Base-by-base conservation (phyloP, 164 flowering plant genomes). In the Umbellularia californica region DNA sequence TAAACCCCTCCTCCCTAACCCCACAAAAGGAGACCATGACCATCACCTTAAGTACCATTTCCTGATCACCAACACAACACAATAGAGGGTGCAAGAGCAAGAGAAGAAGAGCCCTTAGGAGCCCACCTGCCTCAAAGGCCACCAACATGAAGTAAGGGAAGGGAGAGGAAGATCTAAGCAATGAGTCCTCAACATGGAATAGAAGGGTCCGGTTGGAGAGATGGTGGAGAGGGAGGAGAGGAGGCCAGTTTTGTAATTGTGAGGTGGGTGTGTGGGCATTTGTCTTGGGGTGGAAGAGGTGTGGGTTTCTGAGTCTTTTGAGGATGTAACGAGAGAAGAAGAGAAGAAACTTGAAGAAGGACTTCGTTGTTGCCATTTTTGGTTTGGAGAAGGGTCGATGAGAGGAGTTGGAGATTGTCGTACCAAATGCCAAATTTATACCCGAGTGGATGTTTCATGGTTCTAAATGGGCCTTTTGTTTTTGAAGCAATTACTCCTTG, bases 101-200 rank as follows among this genome's bases (percentile, higher is more conserved):
- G n/a, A 90, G 75, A 15, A 86, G 11, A 11, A 90, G 70, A 2
- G 89, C 87, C 68, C 97, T 85, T 0, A 89, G 2, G 0, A 77
- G 55, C 69, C 94, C 77, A 22, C 92, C 94, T 15, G 84, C 90
- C 77, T 90, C 94, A 67, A 82, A 79, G 33, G 82, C 84, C 55
- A 88, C 90, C 5, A 91, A 82, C 89, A 89, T 77, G 82, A 84
- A 83, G 83, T 89, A 92, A 35, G 93, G 88, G 70, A 90, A 90
- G 77, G 84, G 50, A 25, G 87, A 85, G 0, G 88, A 67, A 3
- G 93, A 87, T 70, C 74, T 86, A 65, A 93, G 25, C 50, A 93
- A 65, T 17, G 88, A 78, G 20, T 83, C 88, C 73, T 93, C 92
- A 5, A 89, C 83, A 55, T 86, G 81, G 70, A 88, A 90, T 28